Evolutionary conservation across 306 rosid genomes (phyloP), one percentile per base, ranked within the genome.

Genomic region (Vachellia collinsii): DNA sequence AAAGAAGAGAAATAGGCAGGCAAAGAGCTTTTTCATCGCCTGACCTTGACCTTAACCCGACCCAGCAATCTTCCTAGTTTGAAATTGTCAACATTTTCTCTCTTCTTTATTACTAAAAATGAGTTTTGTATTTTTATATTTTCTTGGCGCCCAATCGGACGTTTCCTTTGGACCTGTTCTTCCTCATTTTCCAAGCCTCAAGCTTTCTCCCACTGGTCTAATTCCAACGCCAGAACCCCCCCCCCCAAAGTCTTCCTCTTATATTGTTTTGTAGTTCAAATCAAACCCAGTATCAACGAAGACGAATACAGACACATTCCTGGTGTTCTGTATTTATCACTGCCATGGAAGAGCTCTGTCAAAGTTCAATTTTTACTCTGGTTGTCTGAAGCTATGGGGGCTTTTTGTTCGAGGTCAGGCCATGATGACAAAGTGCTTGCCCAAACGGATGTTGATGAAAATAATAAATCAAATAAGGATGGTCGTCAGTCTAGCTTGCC

Each of bases 331-430:
- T 10, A 29, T 17, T 19, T 3, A 22, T 75, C 19, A 16, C 79
- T 0, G 44, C 16, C 5, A 43, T 76, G 79, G 58, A 25, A 8
- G 58, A 76, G 7, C 19, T 68, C 36, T 62, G 69, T 75, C 80
- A 7, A 83, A 81, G 83, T 81, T 61, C 82, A 85, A 7, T 34
- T 80, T 20, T 70, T 82, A 22, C 51, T n/a, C 4, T 70, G 87
- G 79, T 7, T 80, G 11, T 87, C 81, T 42, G 80, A 71, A 78
- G 17, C 73, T 25, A 91, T 91, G 88, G 91, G 97, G 41, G 91
- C 86, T 37, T 82, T 89, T 29, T 93, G 94, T 58, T 93, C 97
- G 6, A 79, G 77, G 76, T 77, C 87, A 36, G 68, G 80, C 2
- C 68, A 72, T 1, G 83, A 61, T 48, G 83, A 78, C 75, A 86